phyloP scores from a whole-genome alignment of 2,329 filamentous ascomycete species.

The Fusarium gaditjirri region DNA sequence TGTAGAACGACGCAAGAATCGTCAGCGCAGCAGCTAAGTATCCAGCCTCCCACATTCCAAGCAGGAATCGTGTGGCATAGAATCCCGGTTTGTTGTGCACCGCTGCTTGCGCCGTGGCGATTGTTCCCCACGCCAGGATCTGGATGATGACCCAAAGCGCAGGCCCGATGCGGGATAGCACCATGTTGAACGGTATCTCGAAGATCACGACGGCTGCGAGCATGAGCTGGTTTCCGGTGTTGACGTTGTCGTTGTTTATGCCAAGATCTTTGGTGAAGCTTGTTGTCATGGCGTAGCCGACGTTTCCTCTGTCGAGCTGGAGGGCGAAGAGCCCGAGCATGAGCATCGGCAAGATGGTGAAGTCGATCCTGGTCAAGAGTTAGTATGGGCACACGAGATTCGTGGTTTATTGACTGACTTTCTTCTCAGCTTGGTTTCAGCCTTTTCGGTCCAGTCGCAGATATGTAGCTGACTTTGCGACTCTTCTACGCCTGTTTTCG shows the following conservation, averaged over 20 bases:
- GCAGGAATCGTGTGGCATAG: neutral
- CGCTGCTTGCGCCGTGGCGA: slow-evolving; percentile 1
- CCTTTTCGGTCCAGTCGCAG: slow-evolving; percentile 1
- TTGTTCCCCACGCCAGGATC: neutral
- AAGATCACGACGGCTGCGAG: neutral
- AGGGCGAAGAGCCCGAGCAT: slow-evolving; percentile 14
- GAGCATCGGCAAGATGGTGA: neutral
- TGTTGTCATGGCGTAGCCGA: slow-evolving; percentile 9
- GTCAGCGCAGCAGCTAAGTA: neutral
- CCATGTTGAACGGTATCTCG: slow-evolving; percentile 14
- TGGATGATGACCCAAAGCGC: slow-evolving; percentile 3
- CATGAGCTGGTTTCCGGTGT: slow-evolving; percentile 16
- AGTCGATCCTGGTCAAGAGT: neutral
- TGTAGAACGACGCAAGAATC: neutral
- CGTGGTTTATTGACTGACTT: rapidly evolving
- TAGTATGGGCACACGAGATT: rapidly evolving
- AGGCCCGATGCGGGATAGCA: neutral
- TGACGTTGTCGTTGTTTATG: slow-evolving; percentile 8
- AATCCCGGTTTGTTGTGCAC: neutral
- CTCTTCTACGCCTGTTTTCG: rapidly evolving
- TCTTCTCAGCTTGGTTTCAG: neutral
- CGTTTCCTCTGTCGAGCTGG: slow-evolving; percentile 6
- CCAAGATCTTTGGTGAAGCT: slow-evolving; percentile 8
- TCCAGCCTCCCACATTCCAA: slow-evolving; percentile 13
- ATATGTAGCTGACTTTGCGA: neutral